Base-by-base conservation (phyloP, 306 rosid genomes). In the Urtica urens region DNA sequence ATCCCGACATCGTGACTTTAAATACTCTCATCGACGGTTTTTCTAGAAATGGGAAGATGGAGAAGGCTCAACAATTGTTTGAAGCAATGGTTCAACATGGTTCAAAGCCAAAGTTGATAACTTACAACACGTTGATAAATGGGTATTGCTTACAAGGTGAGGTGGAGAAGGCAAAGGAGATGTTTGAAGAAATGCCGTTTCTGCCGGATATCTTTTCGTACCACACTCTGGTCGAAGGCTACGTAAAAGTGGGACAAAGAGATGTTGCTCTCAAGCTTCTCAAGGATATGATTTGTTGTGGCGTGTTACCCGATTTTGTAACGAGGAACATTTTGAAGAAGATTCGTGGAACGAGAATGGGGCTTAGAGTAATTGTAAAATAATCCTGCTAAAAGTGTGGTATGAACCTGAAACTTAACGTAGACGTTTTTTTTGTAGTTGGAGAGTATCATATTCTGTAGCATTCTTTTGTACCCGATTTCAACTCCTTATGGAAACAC, bases 101-200 rank as follows among this genome's bases (percentile, higher is more conserved):
- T 24, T 25, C 40, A 30, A 29, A 53, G 16, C 21, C 25, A 2
- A 3, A 23, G 15, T 8, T 6, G 14, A 53, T 38, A 39, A 38
- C 58, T 7, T 38, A 16, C 35, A 39, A 12, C 28, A 17, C 18
- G 5, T 53, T 75, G 49, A 58, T 74, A 15, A 49, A 66, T 51
- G 27, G 62, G 12, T 54, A 54, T 50, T 61, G 72, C 62, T 63
- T 57, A 57, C 66, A 44, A 62, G 64, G 66, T 22, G 50, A 63
- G 55, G 59, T 58, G 67, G 58, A 53, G 2, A 42, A 53, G 62
- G 77, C 80, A 26, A 44, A 47, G 31, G 1, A 23, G 23, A 26
- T 58, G 18, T 57, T 70, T 43, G 23, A 49, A 25, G 40, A 52
- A 23, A 74, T 58, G 80, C 31, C 50, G 26, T 33, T 65, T 58